Evolutionary conservation across 768 basidiomycete genomes (phyloP).

Genomic region (Sarcomyxa edulis): DNA sequence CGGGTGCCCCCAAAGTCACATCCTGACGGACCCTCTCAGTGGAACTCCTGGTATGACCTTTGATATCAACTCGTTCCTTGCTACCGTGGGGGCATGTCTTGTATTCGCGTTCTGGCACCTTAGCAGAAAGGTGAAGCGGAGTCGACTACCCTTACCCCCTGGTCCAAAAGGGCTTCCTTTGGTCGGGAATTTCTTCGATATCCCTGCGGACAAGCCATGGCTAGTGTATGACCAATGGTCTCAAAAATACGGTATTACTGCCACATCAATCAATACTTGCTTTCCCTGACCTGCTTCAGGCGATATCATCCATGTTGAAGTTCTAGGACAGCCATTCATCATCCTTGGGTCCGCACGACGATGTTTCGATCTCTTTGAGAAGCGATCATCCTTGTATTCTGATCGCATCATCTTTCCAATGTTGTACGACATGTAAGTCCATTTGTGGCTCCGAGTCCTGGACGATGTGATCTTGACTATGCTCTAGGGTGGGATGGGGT

Average conservation of each 20-base stretch:
- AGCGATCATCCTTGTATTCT: slow-evolving; percentile 9
- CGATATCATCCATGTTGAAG: slow-evolving; percentile 8
- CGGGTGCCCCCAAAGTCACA: no score
- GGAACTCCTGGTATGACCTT: no score
- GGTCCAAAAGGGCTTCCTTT: slow-evolving; percentile 14
- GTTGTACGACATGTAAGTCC: no score
- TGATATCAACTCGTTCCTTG: no score
- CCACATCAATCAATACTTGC: no score
- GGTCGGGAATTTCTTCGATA: slow-evolving; percentile 15
- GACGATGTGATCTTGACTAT: not conserved
- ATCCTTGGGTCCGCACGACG: slow-evolving; percentile 9
- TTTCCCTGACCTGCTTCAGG: no score
- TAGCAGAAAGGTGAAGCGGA: no score
- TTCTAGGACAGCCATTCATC: slow-evolving; percentile 4
- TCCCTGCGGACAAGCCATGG: slow-evolving; percentile 16
- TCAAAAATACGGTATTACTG: slow-evolving; percentile 17
- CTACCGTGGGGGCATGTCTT: no score
- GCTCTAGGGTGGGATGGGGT: slow-evolving; percentile 4
- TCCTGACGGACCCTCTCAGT: no score
- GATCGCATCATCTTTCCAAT: not conserved
- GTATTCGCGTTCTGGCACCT: no score
- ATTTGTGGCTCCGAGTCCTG: not conserved
- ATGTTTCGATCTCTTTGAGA: slow-evolving; percentile 11
- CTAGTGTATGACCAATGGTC: slow-evolving; percentile 14
- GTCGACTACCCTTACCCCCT: no score